Evolutionary conservation across 2,329 filamentous ascomycete genomes (phyloP), one percentile per base, ranked within the genome.

Genomic region (Fusarium transvaalense): DNA sequence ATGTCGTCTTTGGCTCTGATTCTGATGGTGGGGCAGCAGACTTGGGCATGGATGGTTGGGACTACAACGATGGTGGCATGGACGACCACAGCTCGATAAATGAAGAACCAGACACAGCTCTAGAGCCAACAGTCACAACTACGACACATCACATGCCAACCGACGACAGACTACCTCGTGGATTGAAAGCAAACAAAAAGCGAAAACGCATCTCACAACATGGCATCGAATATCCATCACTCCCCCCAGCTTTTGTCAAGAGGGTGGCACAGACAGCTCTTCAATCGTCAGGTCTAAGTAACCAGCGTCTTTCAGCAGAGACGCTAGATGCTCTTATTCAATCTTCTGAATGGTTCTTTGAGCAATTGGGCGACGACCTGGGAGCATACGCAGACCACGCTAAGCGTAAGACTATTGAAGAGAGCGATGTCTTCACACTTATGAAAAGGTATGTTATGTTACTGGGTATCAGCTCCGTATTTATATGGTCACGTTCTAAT

Each of bases 331-430:
- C 91, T 6, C 88, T 97, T 55, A 89, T 91, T 74, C 90, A 93
- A 76, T 92, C 93, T 1, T 92, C 92, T 4, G 92, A 97, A 65
- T 96, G 93, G 91, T 97, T 94, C 78, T 97, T 97, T 77, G 93
- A 97, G 79, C 94, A 97, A 78, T 82, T 92, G 4, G 89, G 92
- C 47, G 91, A 94, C 63, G 93, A 97, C 75, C 80, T 97, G 56
- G 87, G 88, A 14, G 90, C 89, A 4, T 97, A 94, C 77, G 91
- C 94, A 19, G 85, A 88, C 64, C 94, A 97, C 78, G 93, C 91
- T 7, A 91, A 91, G 32, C 88, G 94, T 32, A 96, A 92, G 78
- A 93, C 89, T 4, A 93, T 97, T 71, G 92, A 97, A 73, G 92
- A 96, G 77, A 91, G 87, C 71, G 94, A 97, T 77, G 89, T 97